Conservation (phyloP, 306 rosid genomes). For the Geum urbanum region DNA sequence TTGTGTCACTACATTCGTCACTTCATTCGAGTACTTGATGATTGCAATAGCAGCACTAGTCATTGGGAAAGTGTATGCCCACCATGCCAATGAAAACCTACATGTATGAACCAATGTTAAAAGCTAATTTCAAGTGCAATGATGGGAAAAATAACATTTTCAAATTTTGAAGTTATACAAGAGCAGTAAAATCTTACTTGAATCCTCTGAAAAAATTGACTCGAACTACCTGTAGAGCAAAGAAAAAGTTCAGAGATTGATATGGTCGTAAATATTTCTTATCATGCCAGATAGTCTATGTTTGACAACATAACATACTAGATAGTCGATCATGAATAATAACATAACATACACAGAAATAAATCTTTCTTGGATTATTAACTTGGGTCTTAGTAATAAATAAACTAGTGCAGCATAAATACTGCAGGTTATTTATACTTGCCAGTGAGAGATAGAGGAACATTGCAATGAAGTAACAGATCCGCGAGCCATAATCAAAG, state of each 20-base stretch:
- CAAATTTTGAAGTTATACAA: too few species aligned
- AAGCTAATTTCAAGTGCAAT: not conserved
- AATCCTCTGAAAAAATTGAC: constrained; percentile 76
- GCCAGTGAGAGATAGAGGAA: constrained; percentile 88
- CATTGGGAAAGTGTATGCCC: constrained; percentile 99
- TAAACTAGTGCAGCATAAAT: not conserved
- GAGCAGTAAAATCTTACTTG: constrained; percentile 40
- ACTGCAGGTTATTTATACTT: constrained; percentile 17
- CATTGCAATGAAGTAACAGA: constrained; percentile 71
- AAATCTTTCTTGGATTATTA: not conserved
- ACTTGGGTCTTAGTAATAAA: not conserved
- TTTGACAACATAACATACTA: not conserved
- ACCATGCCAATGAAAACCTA: constrained; percentile 94
- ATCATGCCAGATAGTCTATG: not conserved
- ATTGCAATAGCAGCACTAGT: constrained; percentile 94
- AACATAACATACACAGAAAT: not conserved
- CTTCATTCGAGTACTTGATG: constrained; percentile 64
- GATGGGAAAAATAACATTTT: not conserved
- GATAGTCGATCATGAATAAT: too few species aligned
- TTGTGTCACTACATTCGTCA: constrained; percentile 48
- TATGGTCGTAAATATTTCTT: not conserved
- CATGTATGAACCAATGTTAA: constrained; percentile 17
- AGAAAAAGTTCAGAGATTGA: not conserved
- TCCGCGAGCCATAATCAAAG: constrained; percentile 63
- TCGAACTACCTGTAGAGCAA: constrained; percentile 65